Percentiles rank a stretch among this genome's conserved stretches.
phyloP scores from a whole-genome alignment of 176 grass and related monocot species.

The Cenchrus purpureus region DNA sequence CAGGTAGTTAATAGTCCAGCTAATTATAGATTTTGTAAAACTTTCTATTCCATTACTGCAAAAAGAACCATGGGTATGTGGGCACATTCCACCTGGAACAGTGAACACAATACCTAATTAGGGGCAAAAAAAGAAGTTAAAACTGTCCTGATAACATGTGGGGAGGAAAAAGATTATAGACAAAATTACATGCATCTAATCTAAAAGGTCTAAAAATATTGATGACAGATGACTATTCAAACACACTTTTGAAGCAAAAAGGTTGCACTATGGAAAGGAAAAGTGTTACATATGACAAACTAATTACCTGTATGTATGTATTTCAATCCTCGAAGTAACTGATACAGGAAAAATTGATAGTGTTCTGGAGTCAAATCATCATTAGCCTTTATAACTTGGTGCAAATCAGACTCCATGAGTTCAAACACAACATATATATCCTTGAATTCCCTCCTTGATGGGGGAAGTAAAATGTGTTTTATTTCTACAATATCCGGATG shows the following conservation, averaged over 20 bases:
- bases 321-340: conserved; percentile 76
- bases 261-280: neutral
- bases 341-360: conserved; percentile 87
- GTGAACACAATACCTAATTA: neutral
- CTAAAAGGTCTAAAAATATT: neutral
- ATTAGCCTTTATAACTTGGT: conserved; percentile 87
- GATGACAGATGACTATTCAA: neutral
- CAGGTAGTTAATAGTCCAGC: neutral
- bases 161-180: neutral
- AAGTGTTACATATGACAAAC: neutral
- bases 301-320: conserved; percentile 77
- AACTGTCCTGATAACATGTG: neutral
- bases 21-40: conserved; percentile 4
- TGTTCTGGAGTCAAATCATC: conserved; percentile 78
- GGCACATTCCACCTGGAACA: neutral
- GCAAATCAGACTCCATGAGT: conserved; percentile 88
- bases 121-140: neutral
- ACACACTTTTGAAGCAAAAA: neutral
- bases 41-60: neutral
- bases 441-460: conserved; percentile 77
- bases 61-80: neutral
- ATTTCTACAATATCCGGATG: conserved; percentile 89
- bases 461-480: conserved; percentile 78
- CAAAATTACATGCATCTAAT: neutral
- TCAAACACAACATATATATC: conserved; percentile 91